Conservation (phyloP, 2,329 filamentous ascomycete genomes). For the Penicillium janthinellum region DNA sequence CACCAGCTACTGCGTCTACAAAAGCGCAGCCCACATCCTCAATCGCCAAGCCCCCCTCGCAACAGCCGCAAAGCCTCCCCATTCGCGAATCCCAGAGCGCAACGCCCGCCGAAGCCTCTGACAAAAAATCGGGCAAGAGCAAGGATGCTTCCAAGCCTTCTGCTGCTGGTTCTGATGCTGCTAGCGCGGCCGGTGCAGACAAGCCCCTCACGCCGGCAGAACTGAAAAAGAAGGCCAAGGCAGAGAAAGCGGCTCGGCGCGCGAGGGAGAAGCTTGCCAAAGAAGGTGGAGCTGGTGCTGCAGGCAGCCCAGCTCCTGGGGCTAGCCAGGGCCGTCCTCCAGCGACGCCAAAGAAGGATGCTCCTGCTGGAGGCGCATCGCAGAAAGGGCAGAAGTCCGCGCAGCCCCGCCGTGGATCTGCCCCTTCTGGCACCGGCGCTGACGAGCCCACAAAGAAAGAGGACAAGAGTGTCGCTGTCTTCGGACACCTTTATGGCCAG, state of each 20-base stretch:
- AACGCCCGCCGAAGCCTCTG: constrained; percentile 26
- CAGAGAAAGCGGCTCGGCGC: constrained; percentile 85
- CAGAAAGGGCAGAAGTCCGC: constrained; percentile 35
- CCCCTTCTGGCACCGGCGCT: constrained; percentile 34
- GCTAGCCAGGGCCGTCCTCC: constrained; percentile 31
- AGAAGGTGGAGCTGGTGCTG: constrained; percentile 49
- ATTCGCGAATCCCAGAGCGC: constrained; percentile 29
- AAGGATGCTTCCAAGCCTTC: constrained; percentile 27
- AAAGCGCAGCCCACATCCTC: constrained; percentile 23
- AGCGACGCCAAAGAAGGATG: constrained; percentile 36
- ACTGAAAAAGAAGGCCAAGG: constrained; percentile 85
- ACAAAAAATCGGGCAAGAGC: constrained; percentile 27
- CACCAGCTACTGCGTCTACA: constrained; percentile 19
- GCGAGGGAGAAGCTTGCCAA: constrained; percentile 66
- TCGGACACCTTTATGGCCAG: constrained; percentile 80
- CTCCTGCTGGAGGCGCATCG: constrained; percentile 26
- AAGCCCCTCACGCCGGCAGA: constrained; percentile 60
- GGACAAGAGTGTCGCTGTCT: constrained; percentile 70
- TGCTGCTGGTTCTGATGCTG: constrained; percentile 24
- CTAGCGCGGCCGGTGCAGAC: constrained; percentile 26
- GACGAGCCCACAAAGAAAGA: constrained; percentile 56
- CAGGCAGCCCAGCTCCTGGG: constrained; percentile 40
- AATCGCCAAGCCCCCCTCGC: constrained; percentile 20
- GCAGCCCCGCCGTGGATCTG: constrained; percentile 39
- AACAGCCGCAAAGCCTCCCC: constrained; percentile 23